These are phyloP conservation scores for Mycosphaerella sp. DNA, from an alignment of 2,329 filamentous ascomycete genomes.

Conservation along the genomic window DNA sequence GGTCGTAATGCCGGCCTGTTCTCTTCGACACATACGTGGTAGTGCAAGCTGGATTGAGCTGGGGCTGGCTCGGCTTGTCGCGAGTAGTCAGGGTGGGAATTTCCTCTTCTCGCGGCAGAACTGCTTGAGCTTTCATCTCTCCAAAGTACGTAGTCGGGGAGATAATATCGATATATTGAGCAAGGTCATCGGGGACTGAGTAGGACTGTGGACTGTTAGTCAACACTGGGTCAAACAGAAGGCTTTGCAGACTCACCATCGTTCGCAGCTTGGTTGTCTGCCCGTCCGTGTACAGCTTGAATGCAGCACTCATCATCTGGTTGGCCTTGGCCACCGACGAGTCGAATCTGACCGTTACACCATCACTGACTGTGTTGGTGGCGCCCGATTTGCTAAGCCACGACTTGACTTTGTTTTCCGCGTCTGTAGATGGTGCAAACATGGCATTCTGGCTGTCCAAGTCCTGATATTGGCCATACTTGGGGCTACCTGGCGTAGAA, in stretches of 20 bases:
- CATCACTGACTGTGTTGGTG: conserved; percentile 35
- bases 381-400: conserved; percentile 44
- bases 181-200: conserved; percentile 27
- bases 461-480: conserved; percentile 47
- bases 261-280: conserved; percentile 37
- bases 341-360: conserved; percentile 33
- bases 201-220: conserved; percentile 29
- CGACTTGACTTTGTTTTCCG: conserved; percentile 22
- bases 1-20: conserved; percentile 4
- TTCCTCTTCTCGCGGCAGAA: neutral
- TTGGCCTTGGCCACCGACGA: conserved; percentile 36
- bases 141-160: conserved; percentile 37
- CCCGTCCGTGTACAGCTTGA: conserved; percentile 34
- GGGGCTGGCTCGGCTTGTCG: neutral
- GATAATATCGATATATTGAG: conserved; percentile 26
- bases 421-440: conserved; percentile 38
- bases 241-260: neutral
- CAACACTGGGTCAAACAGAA: neutral
- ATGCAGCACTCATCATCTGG: conserved; percentile 36
- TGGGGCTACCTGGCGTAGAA: conserved; percentile 43
- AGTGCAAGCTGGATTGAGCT: conserved; percentile 9
- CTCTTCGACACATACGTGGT: neutral
- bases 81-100: neutral
- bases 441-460: conserved; percentile 40
- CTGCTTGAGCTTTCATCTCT: neutral